A percentile compares a stretch with the other conserved stretches of the same genome.
Conservation (phyloP, 2,329 filamentous ascomycete genomes). For the Fusarium lyarnte region DNA sequence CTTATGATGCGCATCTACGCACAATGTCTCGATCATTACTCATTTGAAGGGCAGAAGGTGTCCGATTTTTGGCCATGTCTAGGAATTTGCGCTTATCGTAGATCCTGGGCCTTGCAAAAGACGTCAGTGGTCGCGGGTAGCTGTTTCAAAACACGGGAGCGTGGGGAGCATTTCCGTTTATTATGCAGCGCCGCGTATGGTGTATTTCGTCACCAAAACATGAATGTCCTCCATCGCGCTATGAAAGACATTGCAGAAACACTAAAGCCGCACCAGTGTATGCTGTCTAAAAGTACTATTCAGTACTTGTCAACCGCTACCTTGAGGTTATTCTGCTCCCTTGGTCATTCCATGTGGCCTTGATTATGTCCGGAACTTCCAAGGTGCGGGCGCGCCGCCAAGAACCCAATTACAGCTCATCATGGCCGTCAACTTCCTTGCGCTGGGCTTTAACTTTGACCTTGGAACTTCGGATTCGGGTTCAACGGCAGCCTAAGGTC, state of each 20-base stretch:
- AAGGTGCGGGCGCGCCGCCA: neutral
- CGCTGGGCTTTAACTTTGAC: neutral
- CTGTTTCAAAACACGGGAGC: constrained; percentile 30
- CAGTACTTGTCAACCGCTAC: neutral
- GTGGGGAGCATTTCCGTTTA: neutral
- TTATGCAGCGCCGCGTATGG: neutral
- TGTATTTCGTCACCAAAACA: constrained; percentile 19
- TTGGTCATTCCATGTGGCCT: neutral
- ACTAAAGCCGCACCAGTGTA: constrained; percentile 7
- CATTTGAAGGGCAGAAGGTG: neutral
- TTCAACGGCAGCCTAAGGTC: neutral
- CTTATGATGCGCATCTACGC: constrained; percentile 2
- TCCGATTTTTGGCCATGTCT: constrained; percentile 1
- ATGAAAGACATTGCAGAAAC: neutral
- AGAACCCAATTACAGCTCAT: neutral
- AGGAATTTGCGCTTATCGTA: constrained; percentile 17
- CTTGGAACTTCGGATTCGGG: constrained; percentile 10
- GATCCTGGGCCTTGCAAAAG: constrained; percentile 16
- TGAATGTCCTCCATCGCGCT: neutral
- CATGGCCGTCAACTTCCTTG: neutral
- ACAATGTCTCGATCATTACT: constrained; percentile 1
- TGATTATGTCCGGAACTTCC: neutral
- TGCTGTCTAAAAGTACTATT: neutral
- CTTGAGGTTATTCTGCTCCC: constrained; percentile 1
- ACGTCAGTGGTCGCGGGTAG: constrained; percentile 27